Evolutionary conservation across 139 green algal genomes (phyloP).

Genomic region (Haematococcus lacustris): DNA sequence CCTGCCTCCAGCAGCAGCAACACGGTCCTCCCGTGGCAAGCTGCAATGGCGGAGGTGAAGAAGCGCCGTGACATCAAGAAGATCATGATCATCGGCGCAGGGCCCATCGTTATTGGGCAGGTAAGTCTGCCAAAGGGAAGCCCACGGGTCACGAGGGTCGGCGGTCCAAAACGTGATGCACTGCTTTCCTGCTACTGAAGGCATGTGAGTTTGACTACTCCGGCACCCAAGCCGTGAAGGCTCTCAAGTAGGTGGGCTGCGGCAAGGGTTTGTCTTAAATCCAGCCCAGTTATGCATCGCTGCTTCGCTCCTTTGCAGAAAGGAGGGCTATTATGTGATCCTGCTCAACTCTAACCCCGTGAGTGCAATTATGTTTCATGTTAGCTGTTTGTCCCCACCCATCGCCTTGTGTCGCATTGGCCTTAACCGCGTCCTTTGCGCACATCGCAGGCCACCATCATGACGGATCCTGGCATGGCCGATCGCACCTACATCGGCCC

Average conservation of each 20-base stretch:
- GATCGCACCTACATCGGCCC: conserved; percentile 95
- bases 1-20: conserved; percentile 7
- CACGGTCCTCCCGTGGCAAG: conserved; percentile 44
- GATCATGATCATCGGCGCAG: conserved; percentile 77
- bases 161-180: too few species aligned
- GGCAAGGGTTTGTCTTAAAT: not conserved
- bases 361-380: conserved; percentile 55
- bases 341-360: conserved; percentile 97
- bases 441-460: conserved; percentile 86
- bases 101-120: conserved; percentile 98
- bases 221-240: conserved; percentile 97
- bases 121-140: conserved; percentile 15
- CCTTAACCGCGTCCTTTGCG: not conserved
- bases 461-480: conserved; percentile 96
- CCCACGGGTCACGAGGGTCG: too few species aligned
- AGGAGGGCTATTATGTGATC: conserved; percentile 94
- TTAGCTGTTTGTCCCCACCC: too few species aligned
- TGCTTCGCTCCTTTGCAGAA: conserved; percentile 32
- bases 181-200: too few species aligned
- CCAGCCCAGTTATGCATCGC: not conserved
- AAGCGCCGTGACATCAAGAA: conserved; percentile 59
- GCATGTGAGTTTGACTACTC: conserved; percentile 99
- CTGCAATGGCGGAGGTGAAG: conserved; percentile 53
- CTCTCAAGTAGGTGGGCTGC: conserved; percentile 64
- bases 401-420: not conserved